Evolutionary conservation across 352 stramenopile species (phyloP).

Genomic region (Globisporangium megalacanthum): DNA sequence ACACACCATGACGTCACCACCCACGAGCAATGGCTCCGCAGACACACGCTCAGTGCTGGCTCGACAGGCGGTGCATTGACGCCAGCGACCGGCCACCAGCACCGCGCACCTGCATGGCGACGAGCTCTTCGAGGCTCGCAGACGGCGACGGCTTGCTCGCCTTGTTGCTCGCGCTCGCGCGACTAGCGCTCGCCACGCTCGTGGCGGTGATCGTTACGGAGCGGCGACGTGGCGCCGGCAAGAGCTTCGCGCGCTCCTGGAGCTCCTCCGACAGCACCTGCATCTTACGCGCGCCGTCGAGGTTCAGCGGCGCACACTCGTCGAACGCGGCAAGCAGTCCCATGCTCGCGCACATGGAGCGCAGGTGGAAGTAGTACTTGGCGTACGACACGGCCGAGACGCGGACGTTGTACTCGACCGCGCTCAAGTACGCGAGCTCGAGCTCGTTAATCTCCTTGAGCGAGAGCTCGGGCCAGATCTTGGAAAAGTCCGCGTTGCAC

Average conservation of each 20-base stretch:
- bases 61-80: conserved; percentile 54
- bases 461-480: conserved; percentile 89
- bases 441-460: conserved; percentile 95
- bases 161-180: conserved; percentile 4
- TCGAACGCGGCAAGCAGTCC: conserved; percentile 69
- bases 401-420: conserved; percentile 88
- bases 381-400: conserved; percentile 84
- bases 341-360: conserved; percentile 92
- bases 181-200: conserved; percentile 25
- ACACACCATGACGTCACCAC: conserved; percentile 9
- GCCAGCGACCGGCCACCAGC: conserved; percentile 41
- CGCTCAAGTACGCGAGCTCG: conserved; percentile 90
- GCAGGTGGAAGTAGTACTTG: conserved; percentile 97
- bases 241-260: conserved; percentile 74
- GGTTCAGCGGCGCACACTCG: conserved; percentile 68
- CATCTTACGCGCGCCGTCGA: conserved; percentile 84
- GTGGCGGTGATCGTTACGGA: conserved; percentile 76
- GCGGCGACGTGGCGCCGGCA: conserved; percentile 61
- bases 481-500: conserved; percentile 97
- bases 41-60: conserved; percentile 15
- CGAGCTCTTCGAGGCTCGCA: conserved; percentile 75
- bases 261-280: conserved; percentile 86
- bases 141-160: conserved; percentile 47
- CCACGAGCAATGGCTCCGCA: conserved; percentile 10
- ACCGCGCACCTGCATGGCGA: conserved; percentile 77